These are phyloP conservation scores for Eucalyptus cloeziana DNA, from an alignment of 345 rosid species.

Conservation along the genomic window DNA sequence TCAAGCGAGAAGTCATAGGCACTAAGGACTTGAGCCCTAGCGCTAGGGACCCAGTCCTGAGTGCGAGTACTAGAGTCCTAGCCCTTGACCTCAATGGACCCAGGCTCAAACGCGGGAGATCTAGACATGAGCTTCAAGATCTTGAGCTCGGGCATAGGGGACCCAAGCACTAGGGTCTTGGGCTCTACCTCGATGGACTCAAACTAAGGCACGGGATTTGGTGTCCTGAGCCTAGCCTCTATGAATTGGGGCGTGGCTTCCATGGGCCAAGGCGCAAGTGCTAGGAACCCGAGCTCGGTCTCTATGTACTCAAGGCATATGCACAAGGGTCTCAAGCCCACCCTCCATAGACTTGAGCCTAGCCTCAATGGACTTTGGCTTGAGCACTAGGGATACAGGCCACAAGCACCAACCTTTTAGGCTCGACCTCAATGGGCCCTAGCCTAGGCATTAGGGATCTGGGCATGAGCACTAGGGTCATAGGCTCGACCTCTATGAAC, in stretches of 20 bases:
- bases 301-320: not conserved
- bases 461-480: rapidly evolving
- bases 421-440: rapidly evolving
- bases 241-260: not conserved
- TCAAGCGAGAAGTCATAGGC: not conserved
- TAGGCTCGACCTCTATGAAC: not conserved
- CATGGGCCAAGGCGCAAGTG: not conserved
- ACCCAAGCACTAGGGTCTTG: not conserved
- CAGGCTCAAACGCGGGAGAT: rapidly evolving
- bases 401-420: rapidly evolving
- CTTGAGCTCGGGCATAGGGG: not conserved
- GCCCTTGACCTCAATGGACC: not conserved
- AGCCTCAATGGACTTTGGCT: not conserved
- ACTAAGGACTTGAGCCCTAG: not conserved
- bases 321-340: not conserved
- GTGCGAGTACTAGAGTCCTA: too few species aligned
- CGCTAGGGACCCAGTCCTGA: rapidly evolving
- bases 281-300: rapidly evolving
- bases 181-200: not conserved
- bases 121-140: not conserved
- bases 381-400: not conserved
- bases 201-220: rapidly evolving
- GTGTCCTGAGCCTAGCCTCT: not conserved
- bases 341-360: rapidly evolving
- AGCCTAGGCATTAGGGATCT: rapidly evolving